A percentile compares a stretch with the other conserved stretches of the same genome.
phyloP scores from a whole-genome alignment of 495 filamentous ascomycete genomes.

The Cercophora samala region DNA sequence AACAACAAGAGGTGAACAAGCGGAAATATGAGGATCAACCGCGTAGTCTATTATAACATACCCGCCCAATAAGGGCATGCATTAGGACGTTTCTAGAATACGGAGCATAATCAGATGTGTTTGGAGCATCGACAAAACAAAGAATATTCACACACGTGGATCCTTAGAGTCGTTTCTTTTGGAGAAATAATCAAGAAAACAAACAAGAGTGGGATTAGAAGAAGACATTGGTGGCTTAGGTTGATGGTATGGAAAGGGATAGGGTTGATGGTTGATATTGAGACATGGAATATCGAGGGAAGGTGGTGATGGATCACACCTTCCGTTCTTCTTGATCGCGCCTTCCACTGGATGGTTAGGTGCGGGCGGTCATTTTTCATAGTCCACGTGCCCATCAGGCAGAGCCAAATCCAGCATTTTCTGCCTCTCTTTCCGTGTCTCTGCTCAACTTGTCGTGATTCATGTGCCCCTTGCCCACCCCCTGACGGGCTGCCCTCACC shows the following conservation, averaged over 20 bases:
- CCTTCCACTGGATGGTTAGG: not conserved
- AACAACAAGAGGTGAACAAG: not conserved
- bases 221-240: not conserved
- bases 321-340: not conserved
- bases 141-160: not conserved
- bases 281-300: too few relatives aligned
- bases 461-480: not conserved
- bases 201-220: not conserved
- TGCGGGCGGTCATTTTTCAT: not conserved
- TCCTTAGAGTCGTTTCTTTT: not conserved
- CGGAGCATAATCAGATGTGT: not conserved
- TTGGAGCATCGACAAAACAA: not conserved
- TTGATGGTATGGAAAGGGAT: not conserved
- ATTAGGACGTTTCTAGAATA: not conserved
- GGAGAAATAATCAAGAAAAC: not conserved
- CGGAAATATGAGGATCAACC: not conserved
- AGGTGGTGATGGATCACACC: not conserved
- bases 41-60: not conserved
- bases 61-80: not conserved
- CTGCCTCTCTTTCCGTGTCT: not conserved
- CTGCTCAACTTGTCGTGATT: not conserved
- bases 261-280: not conserved
- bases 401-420: not conserved
- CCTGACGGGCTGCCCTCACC: too few relatives aligned
- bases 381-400: not conserved